Conservation (phyloP, 73 alveolate species). For the Symbiodinium natans region DNA sequence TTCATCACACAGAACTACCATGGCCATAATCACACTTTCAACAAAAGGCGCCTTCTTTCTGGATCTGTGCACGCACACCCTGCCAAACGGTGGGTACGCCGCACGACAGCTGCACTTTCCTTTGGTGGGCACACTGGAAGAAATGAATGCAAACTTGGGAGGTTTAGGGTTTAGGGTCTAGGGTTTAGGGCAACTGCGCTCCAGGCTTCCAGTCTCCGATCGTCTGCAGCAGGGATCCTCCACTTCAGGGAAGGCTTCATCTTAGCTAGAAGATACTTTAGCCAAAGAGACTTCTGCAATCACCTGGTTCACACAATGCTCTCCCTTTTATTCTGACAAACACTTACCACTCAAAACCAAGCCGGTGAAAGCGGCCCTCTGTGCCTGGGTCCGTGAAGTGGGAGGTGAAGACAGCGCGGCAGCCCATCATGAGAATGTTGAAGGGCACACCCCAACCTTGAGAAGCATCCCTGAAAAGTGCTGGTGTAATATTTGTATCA, state of each 20-base stretch:
- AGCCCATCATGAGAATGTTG: conserved; percentile 64
- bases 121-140: neutral
- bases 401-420: conserved; percentile 35
- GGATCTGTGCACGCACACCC: conserved; percentile 36
- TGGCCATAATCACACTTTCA: too few relatives aligned
- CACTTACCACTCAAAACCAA: too few relatives aligned
- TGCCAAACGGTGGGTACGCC: conserved; percentile 93
- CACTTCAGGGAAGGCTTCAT: too few relatives aligned
- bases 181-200: neutral
- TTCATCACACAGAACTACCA: too few relatives aligned
- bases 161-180: too few relatives aligned
- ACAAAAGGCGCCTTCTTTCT: conserved; percentile 24
- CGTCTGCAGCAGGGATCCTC: conserved; percentile 55
- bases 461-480: neutral
- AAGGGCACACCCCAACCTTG: conserved; percentile 81
- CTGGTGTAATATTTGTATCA: too few relatives aligned
- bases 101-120: conserved; percentile 36
- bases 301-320: too few relatives aligned
- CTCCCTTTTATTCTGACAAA: too few relatives aligned
- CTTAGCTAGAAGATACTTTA: too few relatives aligned
- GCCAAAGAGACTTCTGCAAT: too few relatives aligned
- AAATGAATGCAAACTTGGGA: too few relatives aligned
- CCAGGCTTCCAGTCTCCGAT: conserved; percentile 49
- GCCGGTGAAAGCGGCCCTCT: neutral
- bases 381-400: conserved; percentile 56